These are phyloP conservation scores for Neurospora sp. DNA, from an alignment of 2,329 filamentous ascomycete genomes.

Conservation along the genomic window DNA sequence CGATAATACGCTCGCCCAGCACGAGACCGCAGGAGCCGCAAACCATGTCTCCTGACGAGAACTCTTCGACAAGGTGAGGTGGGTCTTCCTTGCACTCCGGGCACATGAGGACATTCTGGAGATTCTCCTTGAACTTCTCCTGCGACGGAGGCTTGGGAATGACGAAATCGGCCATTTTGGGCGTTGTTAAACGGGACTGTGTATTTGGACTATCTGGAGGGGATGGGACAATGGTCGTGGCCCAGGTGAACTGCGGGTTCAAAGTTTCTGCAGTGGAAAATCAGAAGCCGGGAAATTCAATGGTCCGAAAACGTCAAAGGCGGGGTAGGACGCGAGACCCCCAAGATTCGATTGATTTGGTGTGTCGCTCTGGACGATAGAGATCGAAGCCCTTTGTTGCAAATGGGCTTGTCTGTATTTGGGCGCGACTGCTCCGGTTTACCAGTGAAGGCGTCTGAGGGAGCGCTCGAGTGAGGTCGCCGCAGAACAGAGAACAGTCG, in stretches of 20 bases:
- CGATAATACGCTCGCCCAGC: slow-evolving; percentile 81
- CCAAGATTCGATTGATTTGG: background rate
- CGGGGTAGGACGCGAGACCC: background rate
- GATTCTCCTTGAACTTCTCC: slow-evolving; percentile 56
- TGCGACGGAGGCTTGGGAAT: slow-evolving; percentile 18
- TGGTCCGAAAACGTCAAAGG: background rate
- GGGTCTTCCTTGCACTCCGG: slow-evolving; percentile 84
- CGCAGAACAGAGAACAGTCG: slow-evolving; percentile 30
- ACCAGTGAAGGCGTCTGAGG: slow-evolving; percentile 56
- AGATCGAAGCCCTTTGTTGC: slow-evolving; percentile 3
- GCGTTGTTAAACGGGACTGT: slow-evolving; percentile 20
- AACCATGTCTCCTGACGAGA: slow-evolving; percentile 84
- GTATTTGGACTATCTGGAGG: background rate
- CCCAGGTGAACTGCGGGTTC: background rate
- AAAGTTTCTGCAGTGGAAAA: background rate
- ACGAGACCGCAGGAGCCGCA: slow-evolving; percentile 89
- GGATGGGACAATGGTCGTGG: background rate
- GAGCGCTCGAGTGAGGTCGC: slow-evolving; percentile 22
- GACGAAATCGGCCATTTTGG: slow-evolving; percentile 36
- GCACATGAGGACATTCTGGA: slow-evolving; percentile 78
- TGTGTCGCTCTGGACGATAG: background rate
- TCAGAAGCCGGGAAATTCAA: background rate
- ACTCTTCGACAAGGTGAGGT: slow-evolving; percentile 89
- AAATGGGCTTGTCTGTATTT: background rate
- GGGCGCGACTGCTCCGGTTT: slow-evolving; percentile 25